Conservation (phyloP, 768 basidiomycete species). For the Amanita brunnescens region DNA sequence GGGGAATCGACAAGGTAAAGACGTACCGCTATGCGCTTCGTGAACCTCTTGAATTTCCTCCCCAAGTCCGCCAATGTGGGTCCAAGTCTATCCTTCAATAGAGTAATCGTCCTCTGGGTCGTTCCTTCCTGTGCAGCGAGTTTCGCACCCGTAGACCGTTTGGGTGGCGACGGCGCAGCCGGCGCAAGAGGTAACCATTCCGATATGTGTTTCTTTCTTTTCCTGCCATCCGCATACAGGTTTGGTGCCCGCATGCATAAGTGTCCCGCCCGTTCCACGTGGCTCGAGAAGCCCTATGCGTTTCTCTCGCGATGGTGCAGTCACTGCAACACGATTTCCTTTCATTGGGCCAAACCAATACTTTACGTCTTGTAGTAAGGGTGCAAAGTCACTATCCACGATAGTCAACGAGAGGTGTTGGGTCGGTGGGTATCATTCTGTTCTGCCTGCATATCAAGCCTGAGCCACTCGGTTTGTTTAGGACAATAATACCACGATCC, state of each 20-base stretch:
- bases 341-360: slow-evolving; percentile 82
- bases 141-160: slow-evolving; percentile 74
- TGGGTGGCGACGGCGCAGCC: slow-evolving; percentile 79
- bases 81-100: slow-evolving; percentile 86
- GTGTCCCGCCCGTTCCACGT: slow-evolving; percentile 58
- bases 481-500: slow-evolving; percentile 43
- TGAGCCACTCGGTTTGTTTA: slow-evolving; percentile 59
- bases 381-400: slow-evolving; percentile 64
- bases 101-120: slow-evolving; percentile 70
- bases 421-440: slow-evolving; percentile 90
- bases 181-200: slow-evolving; percentile 86
- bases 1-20: neutral
- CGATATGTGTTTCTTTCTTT: slow-evolving; percentile 73
- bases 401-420: slow-evolving; percentile 87
- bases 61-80: slow-evolving; percentile 84
- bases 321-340: slow-evolving; percentile 66
- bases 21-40: slow-evolving; percentile 67
- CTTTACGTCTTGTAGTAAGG: slow-evolving; percentile 74
- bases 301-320: slow-evolving; percentile 41
- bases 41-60: slow-evolving; percentile 87
- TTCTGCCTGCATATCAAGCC: slow-evolving; percentile 44
- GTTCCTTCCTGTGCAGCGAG: slow-evolving; percentile 72
- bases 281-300: slow-evolving; percentile 71
- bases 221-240: slow-evolving; percentile 84
- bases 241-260: slow-evolving; percentile 71